Base-by-base conservation (phyloP, 2,329 filamentous ascomycete genomes). In the Colletotrichum sp. region DNA sequence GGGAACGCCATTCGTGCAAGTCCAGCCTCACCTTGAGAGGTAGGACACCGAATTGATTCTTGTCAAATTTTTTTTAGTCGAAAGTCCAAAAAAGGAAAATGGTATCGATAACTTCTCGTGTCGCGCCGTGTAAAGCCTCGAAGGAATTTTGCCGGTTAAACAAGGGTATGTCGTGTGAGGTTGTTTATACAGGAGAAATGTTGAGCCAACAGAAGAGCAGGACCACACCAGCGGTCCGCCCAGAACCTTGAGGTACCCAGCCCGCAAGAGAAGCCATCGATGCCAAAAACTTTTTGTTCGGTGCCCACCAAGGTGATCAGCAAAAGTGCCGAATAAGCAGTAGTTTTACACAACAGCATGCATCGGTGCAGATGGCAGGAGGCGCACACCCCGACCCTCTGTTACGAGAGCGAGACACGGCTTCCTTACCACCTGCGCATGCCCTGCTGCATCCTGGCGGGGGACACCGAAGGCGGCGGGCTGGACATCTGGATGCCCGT, bases 401-500 rank as follows among this genome's bases (percentile, higher is more conserved):
- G 59, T 79, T 77, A 80, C 79, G 83, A 83, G 83, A 84, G 82
- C 83, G 80, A 82, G 80, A 81, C 76, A 79, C 72, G 66, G 71
- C 74, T 70, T 78, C 79, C 79, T 84, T 91, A 92, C 90, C 90
- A 92, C 78, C 89, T 88, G 77, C 88, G 86, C 78, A 91, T 86
- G 70, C 84, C 80, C 81, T 91, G 89, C 82, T 91, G 90, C 88
- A 93, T 90, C 83, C 91, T 88, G 82, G 88, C 88, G 77, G 92
- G 92, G 60, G 91, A 93, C 60, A 93, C 90, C 76, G 91, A 93
- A 57, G 93, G 93, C 30, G 96, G 95, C 79, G 96, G 96, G 88
- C 95, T 98, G 72, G 95, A 93, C 89, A 98, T 94, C 82, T 92
- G 91, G 84, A 96, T 93, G 82, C 97, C 96, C 73, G 96, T 98